Base-by-base conservation (phyloP, 176 grass and related monocot genomes). In the Poa pratensis region DNA sequence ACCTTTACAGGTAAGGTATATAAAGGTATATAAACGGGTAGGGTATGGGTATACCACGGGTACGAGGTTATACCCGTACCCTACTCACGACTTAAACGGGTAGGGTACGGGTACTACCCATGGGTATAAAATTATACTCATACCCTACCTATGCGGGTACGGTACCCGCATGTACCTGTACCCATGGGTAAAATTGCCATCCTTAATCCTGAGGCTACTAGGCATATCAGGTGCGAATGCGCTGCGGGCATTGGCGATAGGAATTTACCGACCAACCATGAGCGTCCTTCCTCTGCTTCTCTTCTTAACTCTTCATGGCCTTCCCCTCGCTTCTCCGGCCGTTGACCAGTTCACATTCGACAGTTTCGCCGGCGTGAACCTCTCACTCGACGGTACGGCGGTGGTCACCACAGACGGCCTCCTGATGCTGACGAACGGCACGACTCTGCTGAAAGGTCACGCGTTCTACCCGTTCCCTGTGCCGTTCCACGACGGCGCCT, bases 401-500 rank as follows among this genome's bases (percentile, higher is more conserved):
- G 35, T 23, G 53, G 59, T 88, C 71, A 91, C 89, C 58, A 0
- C 77, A 2, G 78, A 82, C 22, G 85, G 85, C 40, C 70, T 91
- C 61, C 82, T 91, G 22, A 76, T 61, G 71, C 86, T 91, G 46
- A 91, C 82, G 17, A 88, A 91, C 83, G 86, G 83, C 82, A 86
- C 79, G 27, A 88, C 69, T 30, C 86, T 27, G 48, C 59, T 79
- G 66, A 92, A 87, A 68, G 90, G 90, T 30, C 90, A 92, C 64
- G 86, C 86, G 27, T 92, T 92, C 83, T 85, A 86, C 73, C 67
- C 83, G 39, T 68, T 60, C 6, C 83, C 37, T 15, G 24, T 80
- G 14, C 86, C 17, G 4, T 74, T 91, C 82, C 59, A 18, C 9
- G 43, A 34, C 20, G 28, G 14, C 52, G 55, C 52, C 74, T n/a